Percentiles rank a stretch among this genome's conserved stretches.
phyloP scores from a whole-genome alignment of 2,329 filamentous ascomycete genomes.

The Lomentospora prolificans region DNA sequence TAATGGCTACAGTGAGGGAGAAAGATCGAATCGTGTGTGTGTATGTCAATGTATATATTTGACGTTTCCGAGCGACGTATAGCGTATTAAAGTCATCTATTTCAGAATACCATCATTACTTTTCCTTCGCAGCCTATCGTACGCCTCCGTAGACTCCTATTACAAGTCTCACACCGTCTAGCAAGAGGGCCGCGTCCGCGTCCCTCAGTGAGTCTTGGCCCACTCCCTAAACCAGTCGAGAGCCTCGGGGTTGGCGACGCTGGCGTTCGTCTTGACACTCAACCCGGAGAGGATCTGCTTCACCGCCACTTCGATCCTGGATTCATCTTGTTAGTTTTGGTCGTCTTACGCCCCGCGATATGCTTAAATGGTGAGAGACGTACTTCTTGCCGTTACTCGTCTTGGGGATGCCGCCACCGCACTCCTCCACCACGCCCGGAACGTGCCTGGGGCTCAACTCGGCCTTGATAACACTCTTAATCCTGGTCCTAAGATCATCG shows the following conservation, averaged over 20 bases:
- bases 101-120: too few species aligned
- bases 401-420: constrained; percentile 71
- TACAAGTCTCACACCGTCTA: background rate
- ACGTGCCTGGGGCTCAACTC: constrained; percentile 87
- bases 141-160: background rate
- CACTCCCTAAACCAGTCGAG: constrained; percentile 81
- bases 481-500: constrained; percentile 47
- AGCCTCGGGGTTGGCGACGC: constrained; percentile 84
- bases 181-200: constrained; percentile 3
- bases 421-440: constrained; percentile 71
- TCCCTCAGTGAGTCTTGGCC: constrained; percentile 42
- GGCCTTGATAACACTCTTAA: constrained; percentile 59
- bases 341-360: background rate
- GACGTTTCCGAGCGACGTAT: too few species aligned
- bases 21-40: too few species aligned
- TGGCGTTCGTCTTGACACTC: constrained; percentile 79
- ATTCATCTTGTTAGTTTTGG: constrained; percentile 13
- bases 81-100: too few species aligned
- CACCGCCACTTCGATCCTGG: constrained; percentile 81
- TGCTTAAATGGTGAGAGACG: constrained; percentile 19
- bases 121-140: too few species aligned
- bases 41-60: too few species aligned
- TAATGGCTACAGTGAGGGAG: too few species aligned
- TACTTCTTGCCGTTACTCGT: constrained; percentile 95
- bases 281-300: constrained; percentile 91